Percentiles rank a stretch among this genome's conserved stretches.
Conservation (phyloP, 2,329 filamentous ascomycete genomes). For the Paraconiothyrium sp. region DNA sequence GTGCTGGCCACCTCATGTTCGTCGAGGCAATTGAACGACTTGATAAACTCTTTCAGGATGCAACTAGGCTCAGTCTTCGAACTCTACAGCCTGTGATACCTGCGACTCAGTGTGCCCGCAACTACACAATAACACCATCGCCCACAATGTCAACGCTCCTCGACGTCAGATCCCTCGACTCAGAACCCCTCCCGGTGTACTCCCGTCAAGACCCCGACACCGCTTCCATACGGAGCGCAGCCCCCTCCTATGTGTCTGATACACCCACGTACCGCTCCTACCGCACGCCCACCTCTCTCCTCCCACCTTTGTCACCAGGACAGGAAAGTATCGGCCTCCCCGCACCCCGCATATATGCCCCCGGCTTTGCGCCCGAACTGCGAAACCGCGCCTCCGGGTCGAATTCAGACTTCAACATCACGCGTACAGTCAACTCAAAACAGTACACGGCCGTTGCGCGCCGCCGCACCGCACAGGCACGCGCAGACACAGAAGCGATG, state of each 20-base stretch:
- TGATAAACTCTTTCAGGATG: background rate
- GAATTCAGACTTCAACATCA: conserved; percentile 57
- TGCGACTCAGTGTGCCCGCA: background rate
- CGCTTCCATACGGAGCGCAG: conserved; percentile 71
- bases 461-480: conserved; percentile 61
- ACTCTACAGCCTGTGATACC: background rate
- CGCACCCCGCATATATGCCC: conserved; percentile 19
- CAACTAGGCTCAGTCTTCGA: background rate
- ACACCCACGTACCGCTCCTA: conserved; percentile 71
- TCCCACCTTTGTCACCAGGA: conserved; percentile 24
- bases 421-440: conserved; percentile 63
- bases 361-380: conserved; percentile 39
- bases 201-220: conserved; percentile 67
- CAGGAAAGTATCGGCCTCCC: conserved; percentile 32
- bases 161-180: conserved; percentile 32
- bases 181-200: conserved; percentile 45
- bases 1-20: conserved; percentile 1
- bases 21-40: background rate
- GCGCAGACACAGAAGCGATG: conserved; percentile 27
- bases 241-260: conserved; percentile 74
- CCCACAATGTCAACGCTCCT: conserved; percentile 38
- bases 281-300: conserved; percentile 35
- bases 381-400: conserved; percentile 26
- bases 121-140: background rate
- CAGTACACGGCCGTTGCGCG: conserved; percentile 72